Evolutionary conservation across 2,329 filamentous ascomycete species (phyloP).

Genomic region (Colletotrichum sp.): DNA sequence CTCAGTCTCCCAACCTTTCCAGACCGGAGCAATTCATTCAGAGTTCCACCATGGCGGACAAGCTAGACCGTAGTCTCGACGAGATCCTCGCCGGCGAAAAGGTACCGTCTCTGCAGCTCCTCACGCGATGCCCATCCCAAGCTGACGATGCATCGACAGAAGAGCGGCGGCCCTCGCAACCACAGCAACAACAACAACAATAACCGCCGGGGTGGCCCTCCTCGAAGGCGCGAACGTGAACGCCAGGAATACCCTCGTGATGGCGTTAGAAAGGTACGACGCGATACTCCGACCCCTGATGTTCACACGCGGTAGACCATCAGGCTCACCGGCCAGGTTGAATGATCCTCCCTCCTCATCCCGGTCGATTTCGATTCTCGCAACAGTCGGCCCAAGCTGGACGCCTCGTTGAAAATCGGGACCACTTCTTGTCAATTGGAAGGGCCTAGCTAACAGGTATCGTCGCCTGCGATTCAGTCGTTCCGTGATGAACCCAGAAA

Average conservation of each 20-base stretch:
- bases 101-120: slow-evolving; percentile 37
- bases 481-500: slow-evolving; percentile 69
- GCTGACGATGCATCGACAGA: slow-evolving; percentile 15
- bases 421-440: slow-evolving; percentile 9
- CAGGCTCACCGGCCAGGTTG: slow-evolving; percentile 16
- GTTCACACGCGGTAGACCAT: neutral
- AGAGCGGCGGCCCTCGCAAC: slow-evolving; percentile 39
- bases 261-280: slow-evolving; percentile 84
- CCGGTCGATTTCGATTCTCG: slow-evolving; percentile 11
- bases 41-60: slow-evolving; percentile 36
- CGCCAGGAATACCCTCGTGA: slow-evolving; percentile 70
- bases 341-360: slow-evolving; percentile 24
- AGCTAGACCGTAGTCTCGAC: slow-evolving; percentile 61
- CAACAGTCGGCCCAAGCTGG: neutral
- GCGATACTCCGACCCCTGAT: neutral
- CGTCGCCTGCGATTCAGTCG: slow-evolving; percentile 55
- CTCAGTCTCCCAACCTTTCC: neutral
- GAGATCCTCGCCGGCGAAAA: slow-evolving; percentile 58
- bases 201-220: slow-evolving; percentile 23
- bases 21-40: neutral
- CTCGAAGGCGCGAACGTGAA: slow-evolving; percentile 32
- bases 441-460: slow-evolving; percentile 37
- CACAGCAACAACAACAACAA: slow-evolving; percentile 27
- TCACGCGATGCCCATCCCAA: neutral
- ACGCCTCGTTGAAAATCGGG: slow-evolving; percentile 12